Percentiles rank a stretch among this genome's conserved stretches.
Evolutionary conservation across 2,329 filamentous ascomycete genomes (phyloP).

Genomic region (Ceratocystis huliohia): DNA sequence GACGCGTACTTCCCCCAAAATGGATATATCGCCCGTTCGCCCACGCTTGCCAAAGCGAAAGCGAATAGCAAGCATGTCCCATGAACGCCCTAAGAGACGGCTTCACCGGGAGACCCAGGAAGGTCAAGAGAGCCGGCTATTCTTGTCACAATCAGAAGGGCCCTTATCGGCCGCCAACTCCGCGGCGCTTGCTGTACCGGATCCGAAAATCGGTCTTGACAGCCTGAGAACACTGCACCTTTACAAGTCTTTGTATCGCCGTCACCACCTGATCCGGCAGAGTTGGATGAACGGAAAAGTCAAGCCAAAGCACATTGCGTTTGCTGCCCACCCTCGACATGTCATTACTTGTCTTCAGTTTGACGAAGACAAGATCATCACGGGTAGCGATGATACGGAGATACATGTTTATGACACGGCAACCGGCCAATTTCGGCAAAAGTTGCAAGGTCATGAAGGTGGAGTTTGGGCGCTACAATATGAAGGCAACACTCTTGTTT

Average conservation of each 20-base stretch:
- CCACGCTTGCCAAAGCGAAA: constrained; percentile 36
- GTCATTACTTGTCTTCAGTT: constrained; percentile 98
- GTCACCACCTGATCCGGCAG: constrained; percentile 78
- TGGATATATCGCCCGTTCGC: constrained; percentile 22
- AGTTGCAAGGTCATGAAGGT: constrained; percentile 84
- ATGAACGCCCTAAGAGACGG: constrained; percentile 43
- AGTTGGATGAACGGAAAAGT: constrained; percentile 83
- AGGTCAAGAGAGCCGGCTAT: background rate
- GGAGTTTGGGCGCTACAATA: constrained; percentile 97
- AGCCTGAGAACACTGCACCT: constrained; percentile 75
- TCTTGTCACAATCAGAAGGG: constrained; percentile 48
- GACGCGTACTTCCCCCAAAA: background rate
- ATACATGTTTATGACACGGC: constrained; percentile 98
- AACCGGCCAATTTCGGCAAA: constrained; percentile 71
- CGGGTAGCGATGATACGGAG: constrained; percentile 90
- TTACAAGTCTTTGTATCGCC: constrained; percentile 90
- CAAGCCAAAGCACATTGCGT: constrained; percentile 75
- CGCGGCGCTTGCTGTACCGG: constrained; percentile 68
- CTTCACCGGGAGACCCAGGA: constrained; percentile 30
- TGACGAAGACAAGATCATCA: constrained; percentile 94
- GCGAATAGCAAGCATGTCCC: constrained; percentile 27
- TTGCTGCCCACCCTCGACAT: constrained; percentile 89
- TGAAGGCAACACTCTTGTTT: constrained; percentile 86
- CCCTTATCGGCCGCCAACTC: constrained; percentile 77
- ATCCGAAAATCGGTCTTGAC: constrained; percentile 66